Percentiles rank a stretch among this genome's conserved stretches.
Evolutionary conservation across 768 basidiomycete genomes (phyloP).

Genomic region (Xerocomellus amylosporus): DNA sequence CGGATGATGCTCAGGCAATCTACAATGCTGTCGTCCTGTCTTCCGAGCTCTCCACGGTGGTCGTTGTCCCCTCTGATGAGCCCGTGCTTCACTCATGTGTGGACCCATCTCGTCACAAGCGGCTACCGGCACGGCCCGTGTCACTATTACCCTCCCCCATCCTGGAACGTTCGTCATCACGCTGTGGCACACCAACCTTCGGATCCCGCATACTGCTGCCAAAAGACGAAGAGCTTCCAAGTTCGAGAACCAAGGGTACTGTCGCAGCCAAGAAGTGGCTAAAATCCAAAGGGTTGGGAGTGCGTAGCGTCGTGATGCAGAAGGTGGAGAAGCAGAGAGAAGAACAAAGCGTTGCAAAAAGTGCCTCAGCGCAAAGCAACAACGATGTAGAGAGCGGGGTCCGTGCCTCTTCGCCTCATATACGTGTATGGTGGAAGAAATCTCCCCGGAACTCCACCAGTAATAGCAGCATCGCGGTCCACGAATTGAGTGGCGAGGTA

Average conservation of each 20-base stretch:
- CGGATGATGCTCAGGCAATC: constrained; percentile 32
- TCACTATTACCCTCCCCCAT: constrained; percentile 25
- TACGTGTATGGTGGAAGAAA: constrained; percentile 34
- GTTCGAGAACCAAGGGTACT: constrained; percentile 10
- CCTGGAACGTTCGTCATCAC: constrained; percentile 46
- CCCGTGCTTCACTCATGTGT: background rate
- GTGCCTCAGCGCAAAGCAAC: background rate
- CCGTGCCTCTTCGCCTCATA: constrained; percentile 14
- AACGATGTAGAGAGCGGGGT: constrained; percentile 3
- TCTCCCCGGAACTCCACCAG: constrained; percentile 12
- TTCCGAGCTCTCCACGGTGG: constrained; percentile 15
- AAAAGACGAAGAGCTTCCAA: constrained; percentile 25
- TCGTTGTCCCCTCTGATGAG: constrained; percentile 10
- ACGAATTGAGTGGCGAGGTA: constrained; percentile 9
- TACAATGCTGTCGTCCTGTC: constrained; percentile 20
- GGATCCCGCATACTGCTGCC: constrained; percentile 45
- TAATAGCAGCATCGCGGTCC: constrained; percentile 8
- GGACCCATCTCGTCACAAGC: constrained; percentile 8
- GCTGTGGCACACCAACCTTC: constrained; percentile 62
- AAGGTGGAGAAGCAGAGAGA: constrained; percentile 25
- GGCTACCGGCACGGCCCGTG: constrained; percentile 1
- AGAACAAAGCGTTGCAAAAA: constrained; percentile 6
- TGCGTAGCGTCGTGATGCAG: constrained; percentile 23
- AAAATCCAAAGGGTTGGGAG: constrained; percentile 28
- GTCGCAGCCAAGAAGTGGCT: constrained; percentile 27